phyloP scores from a whole-genome alignment of 106 monocot species.

The Dendrobium nobile region DNA sequence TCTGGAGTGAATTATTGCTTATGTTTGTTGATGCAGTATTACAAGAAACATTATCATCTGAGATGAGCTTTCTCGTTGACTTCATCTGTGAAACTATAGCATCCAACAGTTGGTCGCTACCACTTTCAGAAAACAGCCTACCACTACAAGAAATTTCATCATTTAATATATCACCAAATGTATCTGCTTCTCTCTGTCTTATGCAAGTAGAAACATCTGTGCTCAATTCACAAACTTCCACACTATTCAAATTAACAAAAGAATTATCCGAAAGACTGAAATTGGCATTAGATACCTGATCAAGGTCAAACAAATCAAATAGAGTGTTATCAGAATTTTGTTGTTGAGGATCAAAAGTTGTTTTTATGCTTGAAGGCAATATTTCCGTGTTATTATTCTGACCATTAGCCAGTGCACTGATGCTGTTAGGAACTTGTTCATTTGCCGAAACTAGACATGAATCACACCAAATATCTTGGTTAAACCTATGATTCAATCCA shows the following conservation, averaged over 20 bases:
- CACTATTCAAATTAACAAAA: conserved; percentile 4
- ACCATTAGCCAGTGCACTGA: background rate
- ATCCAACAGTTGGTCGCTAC: conserved; percentile 77
- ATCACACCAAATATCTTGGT: conserved; percentile 6
- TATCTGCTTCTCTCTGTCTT: conserved; percentile 16
- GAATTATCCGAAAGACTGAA: conserved; percentile 19
- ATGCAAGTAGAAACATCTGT: conserved; percentile 24
- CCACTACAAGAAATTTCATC: conserved; percentile 22
- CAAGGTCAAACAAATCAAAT: conserved; percentile 53
- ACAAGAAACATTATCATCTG: conserved; percentile 40
- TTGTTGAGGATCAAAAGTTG: background rate
- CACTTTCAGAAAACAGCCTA: conserved; percentile 37
- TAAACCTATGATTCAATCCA: background rate
- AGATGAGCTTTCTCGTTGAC: conserved; percentile 26
- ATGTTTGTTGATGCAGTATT: conserved; percentile 33
- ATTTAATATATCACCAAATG: conserved; percentile 23
- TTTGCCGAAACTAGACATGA: background rate
- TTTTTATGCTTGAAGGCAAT: background rate
- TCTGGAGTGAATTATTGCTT: conserved; percentile 14
- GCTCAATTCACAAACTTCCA: conserved; percentile 9
- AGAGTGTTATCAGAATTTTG: conserved; percentile 33
- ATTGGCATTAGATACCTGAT: conserved; percentile 11
- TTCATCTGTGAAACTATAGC: conserved; percentile 71
- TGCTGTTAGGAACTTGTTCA: background rate
- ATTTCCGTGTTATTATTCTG: background rate